Conservation (phyloP, 345 rosid species). For the Excoecaria cochinchinensis region DNA sequence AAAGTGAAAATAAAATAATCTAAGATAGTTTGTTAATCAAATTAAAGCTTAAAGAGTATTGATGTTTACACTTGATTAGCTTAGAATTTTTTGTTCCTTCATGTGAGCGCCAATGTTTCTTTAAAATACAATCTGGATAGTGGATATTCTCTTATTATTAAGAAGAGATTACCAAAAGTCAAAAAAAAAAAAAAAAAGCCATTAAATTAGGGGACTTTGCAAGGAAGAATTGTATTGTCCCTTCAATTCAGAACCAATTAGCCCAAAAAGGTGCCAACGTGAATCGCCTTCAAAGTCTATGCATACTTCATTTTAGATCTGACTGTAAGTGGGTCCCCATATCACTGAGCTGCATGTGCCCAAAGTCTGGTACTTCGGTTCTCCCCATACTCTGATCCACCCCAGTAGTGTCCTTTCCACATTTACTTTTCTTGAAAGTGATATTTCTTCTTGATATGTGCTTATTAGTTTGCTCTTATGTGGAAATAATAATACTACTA, state of each 20-base stretch:
- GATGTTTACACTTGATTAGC: slow-evolving; percentile 45
- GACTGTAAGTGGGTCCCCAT: slow-evolving; percentile 31
- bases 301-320: slow-evolving; percentile 17
- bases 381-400: slow-evolving; percentile 36
- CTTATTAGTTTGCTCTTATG: not conserved
- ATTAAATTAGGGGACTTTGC: not conserved
- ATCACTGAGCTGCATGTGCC: slow-evolving; percentile 51
- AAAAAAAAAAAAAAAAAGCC: not conserved
- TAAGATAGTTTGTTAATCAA: not conserved
- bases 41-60: not conserved
- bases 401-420: slow-evolving; percentile 15
- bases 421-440: slow-evolving; percentile 22
- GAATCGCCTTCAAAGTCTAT: slow-evolving; percentile 16
- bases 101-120: slow-evolving; percentile 5
- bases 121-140: slow-evolving; percentile 19
- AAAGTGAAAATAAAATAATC: not conserved
- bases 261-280: slow-evolving; percentile 2
- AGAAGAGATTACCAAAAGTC: not conserved
- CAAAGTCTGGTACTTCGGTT: slow-evolving; percentile 40
- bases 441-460: slow-evolving; percentile 7
- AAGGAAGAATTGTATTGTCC: slow-evolving; percentile 24
- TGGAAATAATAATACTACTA: not conserved
- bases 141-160: slow-evolving; percentile 19
- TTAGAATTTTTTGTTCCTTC: slow-evolving; percentile 11
- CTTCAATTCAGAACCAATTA: slow-evolving; percentile 29